These are phyloP conservation scores for Leucoagaricus sp. DNA, from an alignment of 1,284 basidiomycete genomes.

Conservation along the genomic window DNA sequence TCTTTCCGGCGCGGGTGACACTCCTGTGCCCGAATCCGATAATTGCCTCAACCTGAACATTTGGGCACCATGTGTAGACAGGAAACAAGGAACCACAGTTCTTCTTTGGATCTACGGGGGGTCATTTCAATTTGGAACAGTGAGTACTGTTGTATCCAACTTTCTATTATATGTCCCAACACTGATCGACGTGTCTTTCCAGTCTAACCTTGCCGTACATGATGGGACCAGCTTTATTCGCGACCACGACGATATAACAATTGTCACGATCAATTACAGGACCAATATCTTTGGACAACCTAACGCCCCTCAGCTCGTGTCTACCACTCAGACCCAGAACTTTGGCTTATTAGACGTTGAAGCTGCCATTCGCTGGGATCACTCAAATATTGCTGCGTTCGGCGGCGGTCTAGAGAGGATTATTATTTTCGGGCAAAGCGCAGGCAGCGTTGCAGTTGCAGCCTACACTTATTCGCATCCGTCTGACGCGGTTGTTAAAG, in stretches of 20 bases:
- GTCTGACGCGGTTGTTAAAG: constrained; percentile 30
- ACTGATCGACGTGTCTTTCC: neutral
- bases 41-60: constrained; percentile 34
- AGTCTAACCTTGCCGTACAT: constrained; percentile 32
- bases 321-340: constrained; percentile 27
- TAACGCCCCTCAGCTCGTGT: constrained; percentile 34
- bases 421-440: constrained; percentile 34
- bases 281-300: constrained; percentile 38
- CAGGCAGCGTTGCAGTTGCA: constrained; percentile 32
- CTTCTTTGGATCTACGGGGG: constrained; percentile 39
- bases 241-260: constrained; percentile 34
- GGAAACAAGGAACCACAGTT: constrained; percentile 35
- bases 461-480: constrained; percentile 33
- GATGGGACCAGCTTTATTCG: constrained; percentile 32
- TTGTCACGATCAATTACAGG: constrained; percentile 38
- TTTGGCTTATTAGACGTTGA: constrained; percentile 34
- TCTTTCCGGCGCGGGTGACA: constrained; percentile 24
- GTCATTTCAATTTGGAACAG: constrained; percentile 34
- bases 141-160: constrained; percentile 16
- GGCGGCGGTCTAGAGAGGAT: constrained; percentile 37
- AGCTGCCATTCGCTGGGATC: constrained; percentile 34
- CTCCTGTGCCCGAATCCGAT: constrained; percentile 28
- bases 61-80: constrained; percentile 30
- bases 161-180: neutral
- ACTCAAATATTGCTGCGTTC: constrained; percentile 35